A percentile compares a stretch with the other conserved stretches of the same genome.
These are phyloP conservation scores for Dryadomyces quercus-mongolicae DNA, from an alignment of 2,329 filamentous ascomycete species.

Conservation along the genomic window DNA sequence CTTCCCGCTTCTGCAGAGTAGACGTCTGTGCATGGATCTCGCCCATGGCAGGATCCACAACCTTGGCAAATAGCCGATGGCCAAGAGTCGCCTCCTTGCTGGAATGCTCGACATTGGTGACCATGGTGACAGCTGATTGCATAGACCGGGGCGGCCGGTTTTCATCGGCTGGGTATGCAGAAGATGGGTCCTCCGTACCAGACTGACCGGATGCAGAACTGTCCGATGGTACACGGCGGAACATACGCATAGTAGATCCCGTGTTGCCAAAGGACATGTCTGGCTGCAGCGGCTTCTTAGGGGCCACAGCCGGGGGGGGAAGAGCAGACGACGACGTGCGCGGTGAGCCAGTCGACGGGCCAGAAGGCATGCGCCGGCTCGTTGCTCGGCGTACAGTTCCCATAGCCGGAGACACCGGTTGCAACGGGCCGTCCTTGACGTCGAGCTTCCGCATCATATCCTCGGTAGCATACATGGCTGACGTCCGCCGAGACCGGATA, in stretches of 20 bases:
- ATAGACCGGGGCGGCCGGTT: conserved; percentile 39
- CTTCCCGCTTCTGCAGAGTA: conserved; percentile 59
- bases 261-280: conserved; percentile 92
- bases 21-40: conserved; percentile 76
- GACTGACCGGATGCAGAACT: conserved; percentile 34
- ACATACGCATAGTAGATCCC: conserved; percentile 82
- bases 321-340: conserved; percentile 7
- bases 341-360: conserved; percentile 15
- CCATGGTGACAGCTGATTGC: conserved; percentile 22
- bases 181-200: conserved; percentile 17
- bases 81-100: conserved; percentile 78
- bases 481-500: conserved; percentile 39
- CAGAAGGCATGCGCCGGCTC: conserved; percentile 33
- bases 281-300: conserved; percentile 70
- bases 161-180: conserved; percentile 42
- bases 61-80: conserved; percentile 67
- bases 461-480: conserved; percentile 44
- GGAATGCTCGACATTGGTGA: conserved; percentile 32
- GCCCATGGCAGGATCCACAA: conserved; percentile 70
- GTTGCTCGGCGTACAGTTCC: conserved; percentile 51
- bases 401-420: conserved; percentile 38
- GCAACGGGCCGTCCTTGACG: conserved; percentile 47
- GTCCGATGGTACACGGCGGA: conserved; percentile 73
- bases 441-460: conserved; percentile 49
- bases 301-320: conserved; percentile 24